Conservation (phyloP, 441 rosid species). For the Viola pubescens region DNA sequence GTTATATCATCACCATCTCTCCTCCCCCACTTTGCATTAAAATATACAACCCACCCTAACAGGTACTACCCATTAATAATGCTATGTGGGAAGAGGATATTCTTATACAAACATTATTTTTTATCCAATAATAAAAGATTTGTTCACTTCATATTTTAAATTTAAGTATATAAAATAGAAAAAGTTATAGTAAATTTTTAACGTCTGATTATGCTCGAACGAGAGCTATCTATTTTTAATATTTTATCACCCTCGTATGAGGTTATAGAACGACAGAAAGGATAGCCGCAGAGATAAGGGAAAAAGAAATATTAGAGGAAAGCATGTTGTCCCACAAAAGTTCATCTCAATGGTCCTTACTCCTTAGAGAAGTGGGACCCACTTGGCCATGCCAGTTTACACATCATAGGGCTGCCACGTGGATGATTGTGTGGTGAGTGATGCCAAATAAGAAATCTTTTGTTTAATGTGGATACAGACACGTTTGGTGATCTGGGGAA, state of each 20-base stretch:
- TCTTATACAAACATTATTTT: not conserved
- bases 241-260: too few species aligned
- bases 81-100: conserved; percentile 15
- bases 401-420: conserved; percentile 20
- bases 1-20: conserved; percentile 12
- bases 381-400: not conserved
- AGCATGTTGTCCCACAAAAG: too few species aligned
- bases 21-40: conserved; percentile 28
- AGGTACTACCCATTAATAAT: conserved; percentile 18
- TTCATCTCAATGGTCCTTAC: conserved; percentile 9
- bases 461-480: not conserved
- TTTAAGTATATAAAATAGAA: too few species aligned
- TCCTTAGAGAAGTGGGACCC: conserved; percentile 2
- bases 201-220: too few species aligned
- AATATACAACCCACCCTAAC: conserved; percentile 22
- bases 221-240: too few species aligned
- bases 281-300: too few species aligned
- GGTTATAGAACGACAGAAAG: too few species aligned
- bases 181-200: too few species aligned
- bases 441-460: not conserved
- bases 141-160: too few species aligned
- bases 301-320: too few species aligned
- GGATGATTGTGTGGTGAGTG: conserved; percentile 1
- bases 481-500: not conserved
- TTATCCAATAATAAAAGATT: too few species aligned